These are phyloP conservation scores for Lactarius psammicola DNA, from an alignment of 768 basidiomycete genomes.

Conservation along the genomic window DNA sequence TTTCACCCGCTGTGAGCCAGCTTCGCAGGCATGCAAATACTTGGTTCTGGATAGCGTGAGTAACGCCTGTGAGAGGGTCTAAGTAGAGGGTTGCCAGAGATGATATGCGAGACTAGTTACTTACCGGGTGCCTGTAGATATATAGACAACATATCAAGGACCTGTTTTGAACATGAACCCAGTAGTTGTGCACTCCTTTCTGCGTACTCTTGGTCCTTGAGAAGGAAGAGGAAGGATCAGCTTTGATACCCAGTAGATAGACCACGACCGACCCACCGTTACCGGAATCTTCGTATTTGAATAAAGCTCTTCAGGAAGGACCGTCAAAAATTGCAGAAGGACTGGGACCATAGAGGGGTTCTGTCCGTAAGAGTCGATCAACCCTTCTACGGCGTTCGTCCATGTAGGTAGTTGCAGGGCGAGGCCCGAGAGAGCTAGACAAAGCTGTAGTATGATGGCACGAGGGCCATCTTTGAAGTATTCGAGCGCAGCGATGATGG, in stretches of 20 bases:
- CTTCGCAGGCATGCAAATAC: constrained; percentile 81
- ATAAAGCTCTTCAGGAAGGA: constrained; percentile 86
- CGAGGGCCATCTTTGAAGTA: constrained; percentile 73
- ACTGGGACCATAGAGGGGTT: constrained; percentile 82
- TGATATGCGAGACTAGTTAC: constrained; percentile 31
- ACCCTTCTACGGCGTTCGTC: constrained; percentile 72
- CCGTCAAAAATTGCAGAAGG: constrained; percentile 83
- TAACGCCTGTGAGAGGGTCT: constrained; percentile 61
- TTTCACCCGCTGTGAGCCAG: constrained; percentile 89
- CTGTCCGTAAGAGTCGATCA: constrained; percentile 84
- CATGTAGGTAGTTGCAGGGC: constrained; percentile 88
- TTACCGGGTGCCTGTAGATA: constrained; percentile 86
- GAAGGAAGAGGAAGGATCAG: neutral
- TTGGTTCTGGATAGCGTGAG: constrained; percentile 69
- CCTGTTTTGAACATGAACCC: constrained; percentile 63
- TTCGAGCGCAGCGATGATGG: constrained; percentile 74
- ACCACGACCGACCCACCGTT: constrained; percentile 55
- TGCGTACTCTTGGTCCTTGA: constrained; percentile 72
- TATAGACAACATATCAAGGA: constrained; percentile 78
- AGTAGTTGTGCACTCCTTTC: constrained; percentile 61
- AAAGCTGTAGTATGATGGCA: constrained; percentile 85
- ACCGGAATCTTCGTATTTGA: constrained; percentile 85
- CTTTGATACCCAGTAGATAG: neutral
- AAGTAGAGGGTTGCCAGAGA: neutral
- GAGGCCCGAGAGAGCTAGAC: constrained; percentile 84